A percentile compares a stretch with the other conserved stretches of the same genome.
phyloP scores from a whole-genome alignment of 148 eudicot genomes.

The Vaccinium macrocarpon region DNA sequence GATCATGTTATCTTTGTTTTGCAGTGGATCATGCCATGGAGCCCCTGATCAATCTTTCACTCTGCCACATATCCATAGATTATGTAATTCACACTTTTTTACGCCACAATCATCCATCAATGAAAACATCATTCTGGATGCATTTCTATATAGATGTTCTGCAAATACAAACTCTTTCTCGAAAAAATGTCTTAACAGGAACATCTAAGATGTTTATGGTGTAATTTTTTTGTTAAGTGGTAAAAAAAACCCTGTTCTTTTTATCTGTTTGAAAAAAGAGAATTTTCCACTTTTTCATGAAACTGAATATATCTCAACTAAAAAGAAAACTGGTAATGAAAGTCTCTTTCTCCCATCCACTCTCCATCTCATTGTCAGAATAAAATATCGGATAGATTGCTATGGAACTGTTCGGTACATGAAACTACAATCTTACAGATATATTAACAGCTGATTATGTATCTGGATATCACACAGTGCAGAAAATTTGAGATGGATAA shows the following conservation, averaged over 20 bases:
- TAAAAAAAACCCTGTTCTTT: too few relatives aligned
- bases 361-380: background rate
- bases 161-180: background rate
- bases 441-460: background rate
- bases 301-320: background rate
- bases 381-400: background rate
- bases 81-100: background rate
- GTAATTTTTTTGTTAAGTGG: too few relatives aligned
- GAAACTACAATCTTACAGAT: background rate
- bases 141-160: background rate
- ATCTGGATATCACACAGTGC: background rate
- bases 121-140: background rate
- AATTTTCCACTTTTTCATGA: background rate
- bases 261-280: background rate
- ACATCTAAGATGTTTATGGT: background rate
- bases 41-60: background rate
- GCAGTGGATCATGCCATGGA: background rate
- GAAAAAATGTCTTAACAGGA: background rate
- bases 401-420: background rate
- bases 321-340: background rate
- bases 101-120: background rate
- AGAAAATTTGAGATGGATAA: background rate
- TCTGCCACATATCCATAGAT: background rate
- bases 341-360: background rate
- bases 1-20: background rate